A percentile compares a stretch with the other conserved stretches of the same genome.
phyloP scores from a whole-genome alignment of 2,329 filamentous ascomycete species.

The Dactylella cylindrospora region DNA sequence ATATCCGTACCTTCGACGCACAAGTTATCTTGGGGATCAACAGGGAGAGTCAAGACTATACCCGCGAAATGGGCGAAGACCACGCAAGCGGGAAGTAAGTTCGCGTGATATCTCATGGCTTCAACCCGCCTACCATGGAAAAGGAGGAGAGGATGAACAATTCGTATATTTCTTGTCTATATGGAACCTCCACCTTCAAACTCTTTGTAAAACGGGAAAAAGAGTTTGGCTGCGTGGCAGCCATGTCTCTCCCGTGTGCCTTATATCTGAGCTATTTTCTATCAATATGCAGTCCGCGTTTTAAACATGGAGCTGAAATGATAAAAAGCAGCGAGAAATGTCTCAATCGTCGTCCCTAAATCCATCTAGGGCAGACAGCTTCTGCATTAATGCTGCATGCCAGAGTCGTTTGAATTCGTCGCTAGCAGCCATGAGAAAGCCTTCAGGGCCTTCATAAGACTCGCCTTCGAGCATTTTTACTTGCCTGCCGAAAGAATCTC shows the following conservation, averaged over 20 bases:
- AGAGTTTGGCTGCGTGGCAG: conserved; percentile 1
- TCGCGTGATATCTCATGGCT: conserved; percentile 22
- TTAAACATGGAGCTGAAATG: too few species aligned
- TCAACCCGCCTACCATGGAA: too few species aligned
- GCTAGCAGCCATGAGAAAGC: conserved; percentile 38
- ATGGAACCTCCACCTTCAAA: not conserved
- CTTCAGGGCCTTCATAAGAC: conserved; percentile 32
- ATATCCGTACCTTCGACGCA: too few species aligned
- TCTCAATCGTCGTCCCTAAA: conserved; percentile 1
- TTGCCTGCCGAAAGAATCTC: conserved; percentile 17
- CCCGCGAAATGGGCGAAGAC: conserved; percentile 12
- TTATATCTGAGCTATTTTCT: too few species aligned
- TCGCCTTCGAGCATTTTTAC: conserved; percentile 41
- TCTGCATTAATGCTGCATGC: conserved; percentile 26
- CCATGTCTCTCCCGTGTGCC: not conserved
- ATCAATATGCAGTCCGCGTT: too few species aligned
- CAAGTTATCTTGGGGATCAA: conserved; percentile 1
- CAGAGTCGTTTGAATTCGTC: conserved; percentile 39
- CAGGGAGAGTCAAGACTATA: conserved; percentile 8
- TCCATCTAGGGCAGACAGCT: conserved; percentile 16
- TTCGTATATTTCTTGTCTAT: too few species aligned
- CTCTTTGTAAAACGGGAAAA: not conserved
- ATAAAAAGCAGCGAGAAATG: too few species aligned
- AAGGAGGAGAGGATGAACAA: too few species aligned
- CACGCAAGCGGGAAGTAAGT: conserved; percentile 26